phyloP scores from a whole-genome alignment of 192 early-diverging fungal genomes.

The Coemansia sp. region DNA sequence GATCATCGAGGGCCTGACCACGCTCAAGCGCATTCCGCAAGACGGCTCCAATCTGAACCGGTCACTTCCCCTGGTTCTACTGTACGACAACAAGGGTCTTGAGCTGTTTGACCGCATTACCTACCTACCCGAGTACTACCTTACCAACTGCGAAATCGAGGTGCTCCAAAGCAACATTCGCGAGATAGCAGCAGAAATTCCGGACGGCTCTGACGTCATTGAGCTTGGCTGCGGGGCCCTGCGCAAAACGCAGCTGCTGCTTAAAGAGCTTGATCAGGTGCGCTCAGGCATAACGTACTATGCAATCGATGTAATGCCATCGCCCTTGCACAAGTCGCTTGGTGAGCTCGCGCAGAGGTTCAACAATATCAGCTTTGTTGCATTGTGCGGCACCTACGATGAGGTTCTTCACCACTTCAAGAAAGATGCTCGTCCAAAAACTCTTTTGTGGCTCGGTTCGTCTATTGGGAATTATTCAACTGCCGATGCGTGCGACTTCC shows the following conservation, averaged over 20 bases:
- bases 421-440: conserved; percentile 61
- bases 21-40: conserved; percentile 18
- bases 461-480: conserved; percentile 81
- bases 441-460: conserved; percentile 86
- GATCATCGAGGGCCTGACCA: conserved; percentile 25
- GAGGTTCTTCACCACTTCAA: conserved; percentile 67
- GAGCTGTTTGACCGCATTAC: conserved; percentile 92
- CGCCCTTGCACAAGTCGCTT: conserved; percentile 73
- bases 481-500: conserved; percentile 66
- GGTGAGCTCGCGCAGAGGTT: conserved; percentile 62
- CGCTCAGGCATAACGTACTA: conserved; percentile 74
- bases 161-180: conserved; percentile 65
- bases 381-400: conserved; percentile 88
- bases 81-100: conserved; percentile 83
- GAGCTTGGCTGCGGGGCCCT: conserved; percentile 90
- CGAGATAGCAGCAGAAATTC: conserved; percentile 64
- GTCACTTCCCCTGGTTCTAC: conserved; percentile 73
- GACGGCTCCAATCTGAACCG: conserved; percentile 6
- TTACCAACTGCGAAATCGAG: conserved; percentile 84
- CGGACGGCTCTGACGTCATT: conserved; percentile 70
- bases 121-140: conserved; percentile 82
- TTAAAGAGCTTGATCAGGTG: conserved; percentile 69
- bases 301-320: conserved; percentile 85
- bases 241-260: conserved; percentile 82
- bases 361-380: conserved; percentile 68